Conservation (phyloP, 2,329 filamentous ascomycete genomes). For the Aspergillus sp. region DNA sequence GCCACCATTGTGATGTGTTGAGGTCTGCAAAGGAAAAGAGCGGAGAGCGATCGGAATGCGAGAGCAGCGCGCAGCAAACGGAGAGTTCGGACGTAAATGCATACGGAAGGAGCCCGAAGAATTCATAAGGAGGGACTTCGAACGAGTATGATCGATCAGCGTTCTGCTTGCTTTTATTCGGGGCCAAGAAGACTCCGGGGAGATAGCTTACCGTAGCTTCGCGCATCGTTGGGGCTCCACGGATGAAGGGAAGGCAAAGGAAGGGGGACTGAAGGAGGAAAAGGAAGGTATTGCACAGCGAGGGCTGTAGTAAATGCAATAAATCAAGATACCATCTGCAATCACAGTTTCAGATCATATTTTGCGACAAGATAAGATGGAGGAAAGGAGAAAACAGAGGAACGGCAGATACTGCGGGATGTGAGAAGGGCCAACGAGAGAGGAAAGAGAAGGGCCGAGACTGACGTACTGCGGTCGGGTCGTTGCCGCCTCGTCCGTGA, state of each 20-base stretch:
- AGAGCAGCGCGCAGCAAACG: slow-evolving; percentile 17
- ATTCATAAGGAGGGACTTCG: slow-evolving; percentile 25
- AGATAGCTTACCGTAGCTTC: slow-evolving; percentile 29
- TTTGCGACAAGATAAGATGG: slow-evolving; percentile 11
- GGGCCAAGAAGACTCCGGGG: not conserved
- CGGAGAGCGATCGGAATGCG: slow-evolving; percentile 23
- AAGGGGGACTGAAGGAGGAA: slow-evolving; percentile 16
- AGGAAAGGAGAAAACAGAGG: not conserved
- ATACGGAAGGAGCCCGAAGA: slow-evolving; percentile 21
- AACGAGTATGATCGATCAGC: not conserved
- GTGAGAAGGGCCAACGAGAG: slow-evolving; percentile 4
- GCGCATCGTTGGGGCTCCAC: slow-evolving; percentile 27
- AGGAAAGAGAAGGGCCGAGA: not conserved
- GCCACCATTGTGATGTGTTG: slow-evolving; percentile 11
- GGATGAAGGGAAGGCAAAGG: slow-evolving; percentile 14
- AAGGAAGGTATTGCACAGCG: slow-evolving; percentile 28
- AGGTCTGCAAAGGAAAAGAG: slow-evolving; percentile 31
- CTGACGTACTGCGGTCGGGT: slow-evolving; percentile 19
- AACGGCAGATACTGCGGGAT: not conserved
- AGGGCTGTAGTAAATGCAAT: slow-evolving; percentile 14
- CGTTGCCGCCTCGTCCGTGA: not conserved
- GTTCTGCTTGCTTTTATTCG: not conserved
- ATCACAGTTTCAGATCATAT: slow-evolving; percentile 23
- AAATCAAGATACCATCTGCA: slow-evolving; percentile 18
- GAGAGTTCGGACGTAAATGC: slow-evolving; percentile 20